Conservation (phyloP, 2,329 filamentous ascomycete genomes). For the Apiospora saccharicola region DNA sequence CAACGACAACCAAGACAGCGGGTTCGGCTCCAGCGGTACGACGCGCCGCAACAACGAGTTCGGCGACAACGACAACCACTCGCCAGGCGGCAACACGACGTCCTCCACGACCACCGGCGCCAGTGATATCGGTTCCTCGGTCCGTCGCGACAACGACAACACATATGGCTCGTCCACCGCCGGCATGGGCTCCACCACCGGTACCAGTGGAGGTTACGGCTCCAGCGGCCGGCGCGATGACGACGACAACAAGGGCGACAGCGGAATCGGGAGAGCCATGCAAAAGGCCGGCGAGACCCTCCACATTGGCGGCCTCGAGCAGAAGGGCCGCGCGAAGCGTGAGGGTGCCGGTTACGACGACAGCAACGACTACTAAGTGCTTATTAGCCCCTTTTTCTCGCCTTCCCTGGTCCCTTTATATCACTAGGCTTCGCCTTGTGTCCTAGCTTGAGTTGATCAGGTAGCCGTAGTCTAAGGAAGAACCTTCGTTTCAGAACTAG, state of each 20-base stretch:
- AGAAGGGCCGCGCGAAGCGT: constrained; percentile 60
- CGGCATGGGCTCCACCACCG: not conserved
- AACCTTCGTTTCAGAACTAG: not conserved
- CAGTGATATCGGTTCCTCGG: not conserved
- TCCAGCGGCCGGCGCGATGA: constrained; percentile 27
- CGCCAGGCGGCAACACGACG: constrained; percentile 30
- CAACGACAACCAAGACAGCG: constrained; percentile 24
- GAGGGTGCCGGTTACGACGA: constrained; percentile 44
- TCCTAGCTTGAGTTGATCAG: not conserved
- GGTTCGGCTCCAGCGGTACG: not conserved
- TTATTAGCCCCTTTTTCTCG: not conserved
- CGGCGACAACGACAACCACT: constrained; percentile 50
- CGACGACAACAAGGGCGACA: constrained; percentile 30
- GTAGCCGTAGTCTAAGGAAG: not conserved
- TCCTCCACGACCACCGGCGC: constrained; percentile 30
- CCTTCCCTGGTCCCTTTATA: no score
- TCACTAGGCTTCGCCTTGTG: no score
- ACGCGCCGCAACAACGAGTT: constrained; percentile 43
- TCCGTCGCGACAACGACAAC: constrained; percentile 25
- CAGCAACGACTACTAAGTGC: constrained; percentile 33
- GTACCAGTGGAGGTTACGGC: constrained; percentile 25
- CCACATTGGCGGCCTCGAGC: constrained; percentile 53
- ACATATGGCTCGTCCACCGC: constrained; percentile 29
- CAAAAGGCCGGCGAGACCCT: constrained; percentile 63
- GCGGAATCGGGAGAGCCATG: constrained; percentile 61